Evolutionary conservation across 148 eudicot species (phyloP), one percentile per base, ranked within the genome.

Genomic region (Arctostaphylos glauca): DNA sequence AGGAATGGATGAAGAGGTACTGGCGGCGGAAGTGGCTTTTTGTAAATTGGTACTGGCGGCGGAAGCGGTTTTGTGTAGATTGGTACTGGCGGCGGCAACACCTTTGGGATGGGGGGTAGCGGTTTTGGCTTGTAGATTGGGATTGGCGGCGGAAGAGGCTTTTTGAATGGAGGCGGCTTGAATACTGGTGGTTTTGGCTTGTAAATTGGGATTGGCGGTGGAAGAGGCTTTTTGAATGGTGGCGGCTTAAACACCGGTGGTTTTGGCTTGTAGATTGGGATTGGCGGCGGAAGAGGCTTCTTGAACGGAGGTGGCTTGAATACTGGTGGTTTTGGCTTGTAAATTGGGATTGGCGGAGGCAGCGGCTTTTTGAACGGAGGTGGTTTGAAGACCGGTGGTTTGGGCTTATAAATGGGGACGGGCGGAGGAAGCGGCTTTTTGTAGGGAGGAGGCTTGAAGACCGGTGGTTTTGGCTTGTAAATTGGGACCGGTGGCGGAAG

Each of bases 381-480:
- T 0, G 79, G 59, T 25, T 60, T 60, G 0, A n/a, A n/a, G 3
- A n/a, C 25, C 0, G 66, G 66, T 60, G 66, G 66, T 6, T 60
- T 56, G 38, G 67, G 55, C 25, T 64, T 76, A 8, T 76, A 82
- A 9, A 76, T 56, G 4, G 84, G 84, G 2, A 68, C 50, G 0
- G 62, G 74, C 25, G 84, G 84, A 0, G 84, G 84, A 5, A 60
- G 75, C 4, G 79, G 84, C 53, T 82, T 82, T 21, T 0, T 3
- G 41, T 0, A 31, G 0, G 38, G 38, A 31, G 38, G 38, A 0
- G 38, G 38, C 38, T 1, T 31, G 38, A 31, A 31, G 0, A 31
- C 38, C 1, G 38, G 83, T 53, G 83, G 83, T n/a, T 80, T 80
- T 6, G 38, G 38, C 38, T 62, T 62, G 19, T 58, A 50, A 7